These are phyloP conservation scores for Fusarium cyanostomum DNA, from an alignment of 2,329 filamentous ascomycete species.

Conservation along the genomic window DNA sequence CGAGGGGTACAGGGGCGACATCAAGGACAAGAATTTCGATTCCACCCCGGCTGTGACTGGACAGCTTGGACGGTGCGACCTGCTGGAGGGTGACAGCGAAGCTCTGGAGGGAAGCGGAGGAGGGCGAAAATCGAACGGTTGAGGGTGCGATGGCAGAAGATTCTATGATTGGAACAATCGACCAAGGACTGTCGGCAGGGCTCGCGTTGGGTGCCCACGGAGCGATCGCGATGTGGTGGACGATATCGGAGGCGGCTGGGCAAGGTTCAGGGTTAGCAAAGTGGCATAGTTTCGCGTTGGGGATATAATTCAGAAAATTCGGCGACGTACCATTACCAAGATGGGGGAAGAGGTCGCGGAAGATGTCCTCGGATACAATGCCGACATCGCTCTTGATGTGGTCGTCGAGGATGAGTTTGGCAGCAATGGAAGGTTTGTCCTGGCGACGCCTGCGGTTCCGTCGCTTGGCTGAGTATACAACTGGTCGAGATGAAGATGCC, in stretches of 20 bases:
- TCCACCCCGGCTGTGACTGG: conserved; percentile 75
- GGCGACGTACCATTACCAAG: conserved; percentile 59
- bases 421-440: conserved; percentile 80
- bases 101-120: conserved; percentile 77
- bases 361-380: conserved; percentile 86
- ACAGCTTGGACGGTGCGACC: conserved; percentile 78
- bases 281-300: background rate
- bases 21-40: conserved; percentile 88
- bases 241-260: conserved; percentile 46
- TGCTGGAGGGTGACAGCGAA: conserved; percentile 79
- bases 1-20: conserved; percentile 79
- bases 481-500: conserved; percentile 44
- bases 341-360: conserved; percentile 80
- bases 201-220: conserved; percentile 72
- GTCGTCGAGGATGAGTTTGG: conserved; percentile 84
- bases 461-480: conserved; percentile 47
- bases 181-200: conserved; percentile 77
- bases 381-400: conserved; percentile 87
- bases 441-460: conserved; percentile 64
- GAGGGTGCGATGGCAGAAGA: conserved; percentile 75
- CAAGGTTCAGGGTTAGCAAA: conserved; percentile 7
- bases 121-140: conserved; percentile 81
- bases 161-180: conserved; percentile 78
- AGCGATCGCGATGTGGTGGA: conserved; percentile 75
- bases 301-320: background rate